Percentiles rank a stretch among this genome's conserved stretches.
Evolutionary conservation across 257 asterid species (phyloP).

Genomic region (Misopates orontium): DNA sequence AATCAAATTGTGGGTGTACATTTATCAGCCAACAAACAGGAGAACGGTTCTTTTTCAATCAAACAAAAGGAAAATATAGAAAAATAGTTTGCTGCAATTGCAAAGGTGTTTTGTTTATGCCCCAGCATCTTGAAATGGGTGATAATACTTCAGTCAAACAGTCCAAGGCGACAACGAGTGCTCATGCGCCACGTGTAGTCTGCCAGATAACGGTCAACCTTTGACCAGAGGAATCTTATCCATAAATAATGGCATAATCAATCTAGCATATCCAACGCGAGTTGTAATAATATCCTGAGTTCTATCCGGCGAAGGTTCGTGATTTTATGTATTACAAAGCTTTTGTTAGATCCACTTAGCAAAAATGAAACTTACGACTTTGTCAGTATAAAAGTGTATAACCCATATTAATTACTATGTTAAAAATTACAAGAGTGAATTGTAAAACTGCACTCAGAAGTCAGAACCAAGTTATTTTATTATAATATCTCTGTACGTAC

Average conservation of each 20-base stretch:
- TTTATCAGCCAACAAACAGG: not conserved
- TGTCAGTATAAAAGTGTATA: no score
- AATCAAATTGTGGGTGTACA: no score
- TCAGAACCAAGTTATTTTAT: no score
- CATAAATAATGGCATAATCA: conserved; percentile 6
- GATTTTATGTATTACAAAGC: no score
- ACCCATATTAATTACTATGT: no score
- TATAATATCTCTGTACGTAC: no score
- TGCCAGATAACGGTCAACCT: conserved; percentile 35
- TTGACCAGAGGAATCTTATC: conserved; percentile 41
- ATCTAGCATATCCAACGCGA: not conserved
- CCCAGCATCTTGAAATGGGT: conserved; percentile 13
- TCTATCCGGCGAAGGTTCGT: not conserved
- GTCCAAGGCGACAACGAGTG: conserved; percentile 12
- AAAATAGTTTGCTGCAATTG: not conserved
- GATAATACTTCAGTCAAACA: conserved; percentile 26
- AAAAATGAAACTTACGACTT: no score
- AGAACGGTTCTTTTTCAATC: not conserved
- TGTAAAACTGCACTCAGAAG: no score
- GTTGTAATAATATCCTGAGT: conserved; percentile 6
- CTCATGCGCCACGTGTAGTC: conserved; percentile 11
- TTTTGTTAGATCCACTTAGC: no score
- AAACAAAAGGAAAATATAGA: not conserved
- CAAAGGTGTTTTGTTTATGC: no score
- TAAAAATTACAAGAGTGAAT: no score